Conservation (phyloP, 78 protist species). For the Dictyostelium purpureum region DNA sequence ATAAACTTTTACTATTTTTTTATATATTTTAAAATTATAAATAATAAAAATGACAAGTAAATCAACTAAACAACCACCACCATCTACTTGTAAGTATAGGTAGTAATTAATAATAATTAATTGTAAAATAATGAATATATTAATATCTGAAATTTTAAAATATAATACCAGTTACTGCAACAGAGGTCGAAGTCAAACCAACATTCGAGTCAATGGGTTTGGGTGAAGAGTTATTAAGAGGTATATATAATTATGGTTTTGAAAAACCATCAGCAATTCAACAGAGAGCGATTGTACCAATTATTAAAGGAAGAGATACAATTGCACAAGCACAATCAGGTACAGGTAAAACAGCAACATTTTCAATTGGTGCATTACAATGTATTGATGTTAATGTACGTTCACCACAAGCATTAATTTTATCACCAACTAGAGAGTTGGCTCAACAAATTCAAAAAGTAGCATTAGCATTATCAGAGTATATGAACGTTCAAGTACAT, state of each 20-base stretch:
- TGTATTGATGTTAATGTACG: constrained; percentile 81
- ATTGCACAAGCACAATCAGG: constrained; percentile 99
- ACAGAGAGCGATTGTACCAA: constrained; percentile 98
- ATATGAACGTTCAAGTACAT: constrained; percentile 90
- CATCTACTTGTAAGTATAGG: too few relatives aligned
- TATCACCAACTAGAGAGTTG: constrained; percentile 98
- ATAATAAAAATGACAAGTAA: too few relatives aligned
- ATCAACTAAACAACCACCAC: too few relatives aligned
- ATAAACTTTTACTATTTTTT: too few relatives aligned
- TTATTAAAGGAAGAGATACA: constrained; percentile 96
- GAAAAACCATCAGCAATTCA: constrained; percentile 99
- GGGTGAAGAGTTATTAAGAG: constrained; percentile 92
- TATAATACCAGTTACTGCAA: neutral
- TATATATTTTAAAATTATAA: too few relatives aligned
- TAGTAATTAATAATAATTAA: too few relatives aligned
- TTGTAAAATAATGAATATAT: too few relatives aligned
- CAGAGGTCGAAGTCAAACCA: constrained; percentile 59
- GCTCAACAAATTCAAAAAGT: constrained; percentile 98
- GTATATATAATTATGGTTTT: constrained; percentile 97
- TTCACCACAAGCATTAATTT: constrained; percentile 95
- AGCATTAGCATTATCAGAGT: constrained; percentile 90
- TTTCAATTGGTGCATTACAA: constrained; percentile 92
- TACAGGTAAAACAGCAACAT: constrained; percentile 99
- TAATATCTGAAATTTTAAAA: too few relatives aligned
- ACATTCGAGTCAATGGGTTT: constrained; percentile 96